Percentiles rank a stretch among this genome's conserved stretches.
These are phyloP conservation scores for Tricholoma bakamatsutake DNA, from an alignment of 768 basidiomycete genomes.

Conservation along the genomic window DNA sequence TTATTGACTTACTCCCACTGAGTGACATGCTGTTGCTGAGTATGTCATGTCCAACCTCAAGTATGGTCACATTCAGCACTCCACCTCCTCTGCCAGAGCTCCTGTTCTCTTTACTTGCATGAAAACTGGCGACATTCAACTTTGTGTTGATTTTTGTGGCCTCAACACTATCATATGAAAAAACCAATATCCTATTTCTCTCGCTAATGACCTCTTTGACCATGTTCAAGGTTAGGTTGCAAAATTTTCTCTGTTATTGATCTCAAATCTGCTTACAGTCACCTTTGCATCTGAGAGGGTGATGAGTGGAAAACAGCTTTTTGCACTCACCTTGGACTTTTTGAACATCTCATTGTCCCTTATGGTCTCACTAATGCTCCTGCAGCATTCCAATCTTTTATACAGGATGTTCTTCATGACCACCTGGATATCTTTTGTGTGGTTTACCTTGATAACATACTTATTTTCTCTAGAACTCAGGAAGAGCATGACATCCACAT, in stretches of 20 bases:
- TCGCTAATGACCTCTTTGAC: conserved; percentile 26
- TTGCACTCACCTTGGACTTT: conserved; percentile 29
- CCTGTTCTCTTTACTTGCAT: conserved; percentile 28
- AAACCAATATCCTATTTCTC: conserved; percentile 24
- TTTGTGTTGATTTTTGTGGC: conserved; percentile 24
- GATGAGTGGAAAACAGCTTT: conserved; percentile 43
- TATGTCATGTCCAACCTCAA: background rate
- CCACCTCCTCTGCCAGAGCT: conserved; percentile 10
- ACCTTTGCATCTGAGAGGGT: conserved; percentile 29
- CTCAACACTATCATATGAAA: conserved; percentile 10
- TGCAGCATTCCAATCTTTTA: conserved; percentile 36
- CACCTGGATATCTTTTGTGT: conserved; percentile 32
- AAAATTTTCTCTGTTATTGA: conserved; percentile 19
- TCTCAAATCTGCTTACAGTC: conserved; percentile 31
- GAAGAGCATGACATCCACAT: conserved; percentile 31
- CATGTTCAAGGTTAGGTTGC: conserved; percentile 22
- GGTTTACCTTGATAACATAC: conserved; percentile 40
- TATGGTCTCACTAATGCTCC: conserved; percentile 34
- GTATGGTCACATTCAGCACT: conserved; percentile 4
- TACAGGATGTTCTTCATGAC: conserved; percentile 33
- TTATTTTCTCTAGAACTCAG: conserved; percentile 32
- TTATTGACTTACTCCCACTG: background rate
- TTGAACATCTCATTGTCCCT: conserved; percentile 19
- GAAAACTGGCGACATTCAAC: conserved; percentile 27
- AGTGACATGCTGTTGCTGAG: background rate